Evolutionary conservation across 169 alveolate genomes (phyloP), one percentile per base, ranked within the genome.

Genomic region (Plasmodium blacklocki): DNA sequence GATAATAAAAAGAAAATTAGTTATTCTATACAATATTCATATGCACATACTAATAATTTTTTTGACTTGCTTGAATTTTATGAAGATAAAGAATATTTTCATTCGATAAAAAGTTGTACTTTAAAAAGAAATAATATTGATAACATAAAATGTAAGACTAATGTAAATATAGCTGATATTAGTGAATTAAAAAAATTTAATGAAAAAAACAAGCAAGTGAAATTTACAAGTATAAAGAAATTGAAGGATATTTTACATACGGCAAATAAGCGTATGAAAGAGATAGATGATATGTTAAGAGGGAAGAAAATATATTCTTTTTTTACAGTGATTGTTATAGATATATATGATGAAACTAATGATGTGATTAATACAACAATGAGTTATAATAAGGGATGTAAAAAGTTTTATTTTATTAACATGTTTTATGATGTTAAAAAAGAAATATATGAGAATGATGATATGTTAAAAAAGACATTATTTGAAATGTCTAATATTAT

Each of bases 31-130:
- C 67, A 58, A 52, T 83, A 67, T 68, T 78, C 63, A 1, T 11
- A 43, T 15, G 29, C 67, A 19, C 18, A 12, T 23, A 18, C 11
- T 67, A 21, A n/a, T 26, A 43, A 62, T 83, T 29, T 50, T 18
- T 60, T 68, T 49, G 91, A 83, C 39, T 73, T 83, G 19, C 59
- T 83, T 29, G 74, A 83, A 68, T 32, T 68, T 39, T 83, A 49
- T 39, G 91, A 68, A 2, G 45, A 68, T 83, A 54, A 15, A n/a
- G 73, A 56, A 29, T 56, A 83, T 83, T 67, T 68, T 32, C 72
- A 83, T 67, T 68, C 52, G 59, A 83, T 67, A 56, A 83, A 67
- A 83, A 83, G 91, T 43, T 83, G 85, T 23, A 59, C 91, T 4
- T 83, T 83, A 67, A 83, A 68, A 62, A 18, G 73, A n/a, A 83